Evolutionary conservation across 176 grass and related monocot genomes (phyloP), one percentile per base, ranked within the genome.

Genomic region (Musa itinerans): DNA sequence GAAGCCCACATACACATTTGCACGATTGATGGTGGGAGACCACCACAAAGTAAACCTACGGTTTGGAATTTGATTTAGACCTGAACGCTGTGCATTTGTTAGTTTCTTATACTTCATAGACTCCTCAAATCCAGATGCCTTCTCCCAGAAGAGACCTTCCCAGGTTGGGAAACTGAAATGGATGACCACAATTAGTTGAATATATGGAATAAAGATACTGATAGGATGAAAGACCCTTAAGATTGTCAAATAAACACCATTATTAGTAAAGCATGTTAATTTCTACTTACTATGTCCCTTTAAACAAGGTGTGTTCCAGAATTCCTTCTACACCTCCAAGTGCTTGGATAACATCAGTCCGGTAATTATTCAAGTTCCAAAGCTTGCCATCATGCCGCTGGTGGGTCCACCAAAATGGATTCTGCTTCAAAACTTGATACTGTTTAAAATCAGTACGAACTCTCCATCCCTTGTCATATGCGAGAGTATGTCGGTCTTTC

Each of bases 101-200:
- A 98, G 82, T 66, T 98, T 98, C 78, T 98, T 98, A 79, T 98
- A 98, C 63, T 98, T 98, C 95, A 98, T 98, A 11, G 95, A 98
- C 76, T 98, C 90, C 77, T 98, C 94, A 65, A 98, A 98, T 66
- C 95, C 90, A 74, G 95, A 98, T 50, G 95, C 95, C 80, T 98
- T 98, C 65, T 98, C 90, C 90, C 90, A 93, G 69, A 98, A 93
- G 69, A 98, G 82, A 87, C 94, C 94, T 78, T 98, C 94, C 94
- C 94, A 98, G 22, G 90, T 98, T 29, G 94, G 94, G 75, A 98
- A 98, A 93, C 72, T 74, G 71, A 26, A 53, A 51, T 26, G 16
- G 49, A 76, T 10, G 17, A 74, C 12, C 52, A 74, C 1, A 74
- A 55, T 69, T 50, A 69, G 27, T 50, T 70, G 48, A 51, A 55